phyloP scores from a whole-genome alignment of 2,329 filamentous ascomycete genomes.

The Ceratocystis diversiconidia region DNA sequence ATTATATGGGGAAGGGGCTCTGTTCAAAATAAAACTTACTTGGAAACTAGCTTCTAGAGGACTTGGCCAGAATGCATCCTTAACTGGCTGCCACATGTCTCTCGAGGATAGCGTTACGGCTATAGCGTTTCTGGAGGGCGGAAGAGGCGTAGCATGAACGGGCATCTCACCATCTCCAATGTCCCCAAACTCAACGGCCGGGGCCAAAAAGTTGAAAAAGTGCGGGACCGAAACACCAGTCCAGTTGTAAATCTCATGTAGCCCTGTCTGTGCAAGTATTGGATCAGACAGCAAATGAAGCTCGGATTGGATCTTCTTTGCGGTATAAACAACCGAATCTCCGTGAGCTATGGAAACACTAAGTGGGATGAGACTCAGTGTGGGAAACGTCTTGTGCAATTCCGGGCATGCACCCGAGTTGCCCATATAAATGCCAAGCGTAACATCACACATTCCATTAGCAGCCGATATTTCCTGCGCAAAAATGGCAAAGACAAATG shows the following conservation, averaged over 20 bases:
- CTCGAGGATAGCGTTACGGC: background rate
- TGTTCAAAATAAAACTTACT: background rate
- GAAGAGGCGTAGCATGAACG: background rate
- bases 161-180: background rate
- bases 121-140: background rate
- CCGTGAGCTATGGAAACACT: constrained; percentile 30
- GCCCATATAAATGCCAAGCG: constrained; percentile 71
- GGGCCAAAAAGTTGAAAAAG: constrained; percentile 12
- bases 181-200: background rate
- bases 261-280: background rate
- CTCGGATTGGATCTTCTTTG: constrained; percentile 1
- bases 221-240: background rate
- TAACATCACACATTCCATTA: constrained; percentile 25
- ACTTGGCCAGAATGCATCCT: background rate
- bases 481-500: constrained; percentile 60
- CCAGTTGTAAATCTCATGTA: constrained; percentile 12
- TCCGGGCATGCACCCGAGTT: constrained; percentile 45
- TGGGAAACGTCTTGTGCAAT: constrained; percentile 45
- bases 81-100: background rate
- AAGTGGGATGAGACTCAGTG: constrained; percentile 65
- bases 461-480: constrained; percentile 32
- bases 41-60: background rate
- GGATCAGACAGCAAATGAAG: constrained; percentile 7
- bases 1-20: background rate
- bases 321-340: background rate